Evolutionary conservation across 805 yeast species (phyloP).

Genomic region (Maudiozyma serrabonitensis): DNA sequence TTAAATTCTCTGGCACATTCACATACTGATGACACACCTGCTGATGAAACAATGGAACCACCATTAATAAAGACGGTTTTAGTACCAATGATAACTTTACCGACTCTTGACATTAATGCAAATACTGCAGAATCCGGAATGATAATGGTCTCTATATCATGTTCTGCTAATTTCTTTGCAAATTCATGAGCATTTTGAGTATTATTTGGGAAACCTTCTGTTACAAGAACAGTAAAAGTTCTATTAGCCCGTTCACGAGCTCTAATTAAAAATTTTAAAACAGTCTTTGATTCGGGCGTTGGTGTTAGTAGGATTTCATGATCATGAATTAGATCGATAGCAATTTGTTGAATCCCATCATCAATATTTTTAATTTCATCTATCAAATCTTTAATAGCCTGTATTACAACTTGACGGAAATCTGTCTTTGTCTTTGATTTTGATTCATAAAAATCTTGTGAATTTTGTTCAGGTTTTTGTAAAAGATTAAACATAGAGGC

Average conservation of each 20-base stretch:
- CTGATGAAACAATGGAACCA: constrained; percentile 76
- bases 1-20: constrained; percentile 91
- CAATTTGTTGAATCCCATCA: constrained; percentile 84
- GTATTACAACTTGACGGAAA: constrained; percentile 75
- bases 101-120: constrained; percentile 95
- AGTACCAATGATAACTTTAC: constrained; percentile 90
- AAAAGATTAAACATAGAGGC: constrained; percentile 82
- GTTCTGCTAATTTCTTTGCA: constrained; percentile 69
- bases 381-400: constrained; percentile 82
- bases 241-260: constrained; percentile 71
- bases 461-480: constrained; percentile 36
- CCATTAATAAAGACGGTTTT: constrained; percentile 93
- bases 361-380: constrained; percentile 86
- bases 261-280: constrained; percentile 71
- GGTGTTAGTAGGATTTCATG: constrained; percentile 77
- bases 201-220: constrained; percentile 88
- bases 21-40: constrained; percentile 88
- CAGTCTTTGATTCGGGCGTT: constrained; percentile 89
- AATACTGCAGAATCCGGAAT: constrained; percentile 89
- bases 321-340: constrained; percentile 90
- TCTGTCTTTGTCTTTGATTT: constrained; percentile 36
- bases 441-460: constrained; percentile 6
- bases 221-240: constrained; percentile 82
- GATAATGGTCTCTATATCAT: constrained; percentile 80
- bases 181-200: constrained; percentile 67